phyloP scores from a whole-genome alignment of 2,329 filamentous ascomycete species.

The Elsinoe fawcettii region DNA sequence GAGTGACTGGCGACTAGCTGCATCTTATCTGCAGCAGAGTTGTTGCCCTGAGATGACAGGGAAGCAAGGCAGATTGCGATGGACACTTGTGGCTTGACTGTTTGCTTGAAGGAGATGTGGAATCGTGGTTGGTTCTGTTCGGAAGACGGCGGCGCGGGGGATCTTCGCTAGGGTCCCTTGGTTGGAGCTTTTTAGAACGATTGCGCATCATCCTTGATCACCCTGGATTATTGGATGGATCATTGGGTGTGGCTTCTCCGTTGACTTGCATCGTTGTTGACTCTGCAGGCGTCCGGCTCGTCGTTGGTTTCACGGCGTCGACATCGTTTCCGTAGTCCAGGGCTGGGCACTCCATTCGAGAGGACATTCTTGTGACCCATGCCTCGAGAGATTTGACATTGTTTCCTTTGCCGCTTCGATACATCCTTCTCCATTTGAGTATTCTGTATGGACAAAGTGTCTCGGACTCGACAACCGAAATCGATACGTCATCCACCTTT shows the following conservation, averaged over 20 bases:
- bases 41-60: background rate
- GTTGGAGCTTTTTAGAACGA: background rate
- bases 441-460: background rate
- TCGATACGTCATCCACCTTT: conserved; percentile 2
- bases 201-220: background rate
- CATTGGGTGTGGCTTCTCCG: background rate
- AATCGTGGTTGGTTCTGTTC: background rate
- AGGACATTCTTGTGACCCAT: background rate
- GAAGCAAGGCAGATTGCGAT: background rate
- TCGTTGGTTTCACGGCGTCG: background rate
- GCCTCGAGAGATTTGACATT: conserved; percentile 4
- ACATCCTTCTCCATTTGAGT: background rate
- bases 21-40: background rate
- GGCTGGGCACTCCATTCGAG: background rate
- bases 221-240: background rate
- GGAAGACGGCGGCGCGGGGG: conserved; percentile 2
- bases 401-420: background rate
- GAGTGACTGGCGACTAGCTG: background rate
- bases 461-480: background rate
- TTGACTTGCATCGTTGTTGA: conserved; percentile 2
- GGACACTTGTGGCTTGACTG: background rate
- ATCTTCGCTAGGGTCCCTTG: background rate
- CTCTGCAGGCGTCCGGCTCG: background rate
- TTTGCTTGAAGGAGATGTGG: background rate
- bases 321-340: background rate